Percentiles rank a stretch among this genome's conserved stretches.
phyloP scores from a whole-genome alignment of 73 alveolate genomes.

The Loxodes magnus region DNA sequence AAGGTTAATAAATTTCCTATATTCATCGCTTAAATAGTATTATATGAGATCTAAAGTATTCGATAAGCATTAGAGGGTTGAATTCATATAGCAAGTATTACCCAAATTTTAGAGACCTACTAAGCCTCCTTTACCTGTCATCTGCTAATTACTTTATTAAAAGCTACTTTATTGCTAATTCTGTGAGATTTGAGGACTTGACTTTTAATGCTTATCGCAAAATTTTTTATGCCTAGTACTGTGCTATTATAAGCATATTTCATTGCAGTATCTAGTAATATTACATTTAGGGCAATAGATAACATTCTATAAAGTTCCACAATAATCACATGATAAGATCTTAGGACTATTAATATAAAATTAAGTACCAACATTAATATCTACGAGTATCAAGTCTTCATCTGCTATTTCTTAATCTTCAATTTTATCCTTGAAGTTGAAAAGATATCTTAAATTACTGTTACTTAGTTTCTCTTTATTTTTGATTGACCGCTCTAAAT shows the following conservation, averaged over 20 bases:
- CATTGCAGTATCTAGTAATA: constrained; percentile 32
- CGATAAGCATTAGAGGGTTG: constrained; percentile 85
- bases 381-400: constrained; percentile 31
- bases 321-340: neutral
- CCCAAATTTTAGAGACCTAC: constrained; percentile 92
- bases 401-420: constrained; percentile 43
- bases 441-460: neutral
- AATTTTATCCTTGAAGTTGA: constrained; percentile 16
- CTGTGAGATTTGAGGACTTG: constrained; percentile 2
- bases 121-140: constrained; percentile 30
- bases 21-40: constrained; percentile 55
- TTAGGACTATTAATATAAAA: constrained; percentile 4
- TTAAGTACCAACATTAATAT: constrained; percentile 8
- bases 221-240: constrained; percentile 16
- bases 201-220: constrained; percentile 8
- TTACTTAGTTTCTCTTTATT: too few species aligned
- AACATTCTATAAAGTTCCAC: constrained; percentile 17
- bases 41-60: constrained; percentile 69
- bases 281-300: constrained; percentile 23
- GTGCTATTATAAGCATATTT: constrained; percentile 16
- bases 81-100: constrained; percentile 96
- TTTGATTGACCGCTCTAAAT: neutral
- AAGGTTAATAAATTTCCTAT: constrained; percentile 62
- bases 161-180: too few species aligned
- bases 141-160: too few species aligned